These are phyloP conservation scores for Cyberlindnera sargentensis DNA, from an alignment of 805 yeast genomes.

Conservation along the genomic window DNA sequence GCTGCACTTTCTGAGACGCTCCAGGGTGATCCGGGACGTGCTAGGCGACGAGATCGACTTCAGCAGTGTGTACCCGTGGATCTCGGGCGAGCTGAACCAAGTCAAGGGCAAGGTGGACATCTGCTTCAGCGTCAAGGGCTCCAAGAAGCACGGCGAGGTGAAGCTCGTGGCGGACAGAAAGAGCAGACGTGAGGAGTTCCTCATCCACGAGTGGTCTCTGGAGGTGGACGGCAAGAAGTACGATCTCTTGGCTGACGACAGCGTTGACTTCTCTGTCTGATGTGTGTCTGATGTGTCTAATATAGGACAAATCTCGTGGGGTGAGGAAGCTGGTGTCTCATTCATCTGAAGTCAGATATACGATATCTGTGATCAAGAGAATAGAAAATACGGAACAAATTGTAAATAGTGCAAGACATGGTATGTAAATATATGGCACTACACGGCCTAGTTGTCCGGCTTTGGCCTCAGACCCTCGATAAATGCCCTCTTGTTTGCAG, in stretches of 20 bases:
- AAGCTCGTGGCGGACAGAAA: constrained; percentile 67
- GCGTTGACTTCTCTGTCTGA: constrained; percentile 25
- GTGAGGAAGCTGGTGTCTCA: too few species aligned
- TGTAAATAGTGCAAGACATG: neutral
- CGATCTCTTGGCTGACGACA: constrained; percentile 44
- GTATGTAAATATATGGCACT: neutral
- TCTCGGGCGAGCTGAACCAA: constrained; percentile 76
- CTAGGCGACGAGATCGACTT: constrained; percentile 76
- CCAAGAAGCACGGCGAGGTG: constrained; percentile 46
- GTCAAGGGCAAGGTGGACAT: constrained; percentile 78
- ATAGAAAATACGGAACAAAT: too few species aligned
- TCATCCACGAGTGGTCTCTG: constrained; percentile 58
- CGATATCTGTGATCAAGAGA: too few species aligned
- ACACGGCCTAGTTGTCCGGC: neutral
- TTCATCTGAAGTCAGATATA: too few species aligned
- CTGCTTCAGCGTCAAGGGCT: constrained; percentile 63
- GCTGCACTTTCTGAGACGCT: constrained; percentile 76
- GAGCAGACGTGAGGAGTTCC: constrained; percentile 48
- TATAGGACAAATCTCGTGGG: too few species aligned
- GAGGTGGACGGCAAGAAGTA: constrained; percentile 36
- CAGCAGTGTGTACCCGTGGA: constrained; percentile 80
- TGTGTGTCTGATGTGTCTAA: neutral
- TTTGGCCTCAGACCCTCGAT: constrained; percentile 35
- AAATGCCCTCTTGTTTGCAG: constrained; percentile 35
- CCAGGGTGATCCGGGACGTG: constrained; percentile 49